Evolutionary conservation across 2,329 filamentous ascomycete species (phyloP).

Genomic region (Penicillium sp.): DNA sequence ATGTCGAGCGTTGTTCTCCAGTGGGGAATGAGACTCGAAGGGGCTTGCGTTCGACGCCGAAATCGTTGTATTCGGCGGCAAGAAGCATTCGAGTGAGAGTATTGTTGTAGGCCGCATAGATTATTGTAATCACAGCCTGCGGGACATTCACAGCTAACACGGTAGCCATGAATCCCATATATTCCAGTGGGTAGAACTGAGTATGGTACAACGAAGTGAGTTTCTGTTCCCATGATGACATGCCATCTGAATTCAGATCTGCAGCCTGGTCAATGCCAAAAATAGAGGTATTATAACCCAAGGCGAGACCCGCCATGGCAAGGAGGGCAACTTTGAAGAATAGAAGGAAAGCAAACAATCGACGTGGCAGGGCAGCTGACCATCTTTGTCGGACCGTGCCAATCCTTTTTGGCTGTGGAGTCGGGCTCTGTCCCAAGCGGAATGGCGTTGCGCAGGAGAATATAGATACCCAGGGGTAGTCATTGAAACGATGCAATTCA

Average conservation of each 20-base stretch:
- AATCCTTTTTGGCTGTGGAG: neutral
- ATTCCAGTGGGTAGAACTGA: neutral
- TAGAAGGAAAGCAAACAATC: neutral
- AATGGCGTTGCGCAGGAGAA: neutral
- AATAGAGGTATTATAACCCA: neutral
- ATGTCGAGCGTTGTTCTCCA: conserved; percentile 43
- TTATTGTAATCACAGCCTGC: neutral
- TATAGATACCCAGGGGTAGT: neutral
- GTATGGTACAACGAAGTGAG: neutral
- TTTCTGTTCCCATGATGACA: neutral
- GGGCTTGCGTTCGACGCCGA: conserved; percentile 36
- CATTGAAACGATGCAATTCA: neutral
- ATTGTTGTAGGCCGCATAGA: neutral
- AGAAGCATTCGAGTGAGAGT: neutral
- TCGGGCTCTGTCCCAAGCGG: neutral
- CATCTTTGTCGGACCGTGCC: neutral
- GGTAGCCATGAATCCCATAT: neutral
- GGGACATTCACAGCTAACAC: neutral
- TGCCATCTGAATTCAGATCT: neutral
- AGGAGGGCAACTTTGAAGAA: neutral
- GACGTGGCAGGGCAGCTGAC: neutral
- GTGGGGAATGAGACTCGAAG: conserved; percentile 43
- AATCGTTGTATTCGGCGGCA: conserved; percentile 37
- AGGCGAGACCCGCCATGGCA: neutral
- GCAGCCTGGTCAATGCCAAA: neutral